Evolutionary conservation across 129 eudicot genomes (phyloP).

Genomic region (Daucus carota): DH1_v3.0 NC_030388.2:32433001-32433500

Average conservation of each 20-base stretch:
- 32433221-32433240: constrained; percentile 42
- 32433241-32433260: constrained; percentile 36
- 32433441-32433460: constrained; percentile 43
- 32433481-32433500: constrained; percentile 74
- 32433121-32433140: not conserved
- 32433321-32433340: constrained; percentile 3
- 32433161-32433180: not conserved
- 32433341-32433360: constrained; percentile 12
- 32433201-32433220: constrained; percentile 61
- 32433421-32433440: not conserved
- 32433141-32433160: not conserved
- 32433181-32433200: constrained; percentile 18
- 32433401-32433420: not conserved
- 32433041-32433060: not conserved
- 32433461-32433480: constrained; percentile 51
- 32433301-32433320: constrained; percentile 44
- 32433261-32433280: constrained; percentile 43
- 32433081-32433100: not conserved
- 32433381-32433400: not conserved
- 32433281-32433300: constrained; percentile 49
- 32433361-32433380: not conserved
- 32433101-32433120: not conserved
- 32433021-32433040: not conserved
- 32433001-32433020: not conserved
- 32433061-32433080: not conserved